A percentile compares a stretch with the other conserved stretches of the same genome.
Evolutionary conservation across 2,329 filamentous ascomycete genomes (phyloP).

Genomic region (Neurospora sp.): DNA sequence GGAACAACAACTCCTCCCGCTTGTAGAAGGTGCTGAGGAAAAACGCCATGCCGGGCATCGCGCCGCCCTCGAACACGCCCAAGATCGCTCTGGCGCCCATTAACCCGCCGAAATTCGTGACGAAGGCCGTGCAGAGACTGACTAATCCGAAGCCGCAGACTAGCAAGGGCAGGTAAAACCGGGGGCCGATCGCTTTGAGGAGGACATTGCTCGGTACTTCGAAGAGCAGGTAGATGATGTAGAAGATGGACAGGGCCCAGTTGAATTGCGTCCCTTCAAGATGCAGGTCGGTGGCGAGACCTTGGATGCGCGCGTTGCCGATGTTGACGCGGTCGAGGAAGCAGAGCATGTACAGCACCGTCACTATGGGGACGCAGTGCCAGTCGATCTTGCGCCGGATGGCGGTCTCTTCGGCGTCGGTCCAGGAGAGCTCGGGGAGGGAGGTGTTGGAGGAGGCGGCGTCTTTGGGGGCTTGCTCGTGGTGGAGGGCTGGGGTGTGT

Average conservation of each 20-base stretch:
- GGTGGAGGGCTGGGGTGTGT: slow-evolving; percentile 2
- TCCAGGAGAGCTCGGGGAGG: slow-evolving; percentile 31
- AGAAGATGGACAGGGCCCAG: slow-evolving; percentile 48
- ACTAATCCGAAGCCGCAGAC: slow-evolving; percentile 46
- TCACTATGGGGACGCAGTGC: slow-evolving; percentile 41
- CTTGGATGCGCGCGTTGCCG: slow-evolving; percentile 46
- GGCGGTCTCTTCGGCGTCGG: slow-evolving; percentile 36
- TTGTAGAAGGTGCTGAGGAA: slow-evolving; percentile 48
- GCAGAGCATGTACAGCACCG: slow-evolving; percentile 39
- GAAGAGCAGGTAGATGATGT: slow-evolving; percentile 44
- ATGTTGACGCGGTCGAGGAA: slow-evolving; percentile 30
- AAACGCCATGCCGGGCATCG: slow-evolving; percentile 48
- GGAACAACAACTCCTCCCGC: slow-evolving; percentile 43
- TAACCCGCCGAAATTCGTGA: slow-evolving; percentile 35
- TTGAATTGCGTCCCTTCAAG: slow-evolving; percentile 35
- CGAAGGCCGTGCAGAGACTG: slow-evolving; percentile 44
- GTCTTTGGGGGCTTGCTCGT: slow-evolving; percentile 11
- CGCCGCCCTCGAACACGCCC: slow-evolving; percentile 46
- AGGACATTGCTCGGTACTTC: slow-evolving; percentile 47
- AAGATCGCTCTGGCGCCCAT: slow-evolving; percentile 37
- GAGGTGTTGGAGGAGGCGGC: slow-evolving; percentile 11
- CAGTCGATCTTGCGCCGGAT: slow-evolving; percentile 43
- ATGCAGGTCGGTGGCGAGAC: slow-evolving; percentile 37
- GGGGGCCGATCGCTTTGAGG: slow-evolving; percentile 42
- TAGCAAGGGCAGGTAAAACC: slow-evolving; percentile 42